Evolutionary conservation across 1,139 yeast genomes (phyloP).

Genomic region (Debaryomyces udenii): DNA sequence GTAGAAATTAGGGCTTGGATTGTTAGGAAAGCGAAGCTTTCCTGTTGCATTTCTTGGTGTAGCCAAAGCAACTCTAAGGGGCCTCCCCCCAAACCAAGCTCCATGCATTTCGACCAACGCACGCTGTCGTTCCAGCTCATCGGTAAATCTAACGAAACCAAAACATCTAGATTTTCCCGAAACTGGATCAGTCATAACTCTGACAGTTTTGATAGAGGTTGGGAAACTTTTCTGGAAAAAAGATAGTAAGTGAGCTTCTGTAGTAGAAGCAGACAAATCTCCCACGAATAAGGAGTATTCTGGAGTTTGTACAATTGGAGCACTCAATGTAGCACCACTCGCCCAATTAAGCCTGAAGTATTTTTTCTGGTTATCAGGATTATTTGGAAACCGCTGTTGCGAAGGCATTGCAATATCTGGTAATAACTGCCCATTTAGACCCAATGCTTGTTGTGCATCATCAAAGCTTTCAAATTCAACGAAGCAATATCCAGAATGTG

Average conservation of each 20-base stretch:
- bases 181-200: constrained; percentile 75
- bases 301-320: constrained; percentile 52
- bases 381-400: constrained; percentile 44
- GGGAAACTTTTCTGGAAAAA: constrained; percentile 65
- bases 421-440: constrained; percentile 64
- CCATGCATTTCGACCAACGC: constrained; percentile 77
- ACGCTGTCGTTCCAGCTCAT: constrained; percentile 62
- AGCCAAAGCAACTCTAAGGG: constrained; percentile 72
- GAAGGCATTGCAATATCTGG: constrained; percentile 59
- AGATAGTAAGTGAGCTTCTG: constrained; percentile 69
- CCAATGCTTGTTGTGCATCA: constrained; percentile 67
- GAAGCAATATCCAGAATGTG: constrained; percentile 77
- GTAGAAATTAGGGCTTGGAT: constrained; percentile 10
- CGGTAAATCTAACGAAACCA: constrained; percentile 73
- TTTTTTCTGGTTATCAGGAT: constrained; percentile 59
- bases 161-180: constrained; percentile 75
- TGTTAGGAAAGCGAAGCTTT: constrained; percentile 7
- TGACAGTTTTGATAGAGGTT: constrained; percentile 63
- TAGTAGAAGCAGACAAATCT: constrained; percentile 71
- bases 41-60: constrained; percentile 47
- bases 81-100: constrained; percentile 72
- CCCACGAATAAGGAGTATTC: constrained; percentile 78
- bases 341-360: constrained; percentile 76
- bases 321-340: constrained; percentile 60
- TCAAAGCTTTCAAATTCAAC: constrained; percentile 64